Base-by-base conservation (phyloP, 345 rosid genomes). In the Aquilaria sinensis region DNA sequence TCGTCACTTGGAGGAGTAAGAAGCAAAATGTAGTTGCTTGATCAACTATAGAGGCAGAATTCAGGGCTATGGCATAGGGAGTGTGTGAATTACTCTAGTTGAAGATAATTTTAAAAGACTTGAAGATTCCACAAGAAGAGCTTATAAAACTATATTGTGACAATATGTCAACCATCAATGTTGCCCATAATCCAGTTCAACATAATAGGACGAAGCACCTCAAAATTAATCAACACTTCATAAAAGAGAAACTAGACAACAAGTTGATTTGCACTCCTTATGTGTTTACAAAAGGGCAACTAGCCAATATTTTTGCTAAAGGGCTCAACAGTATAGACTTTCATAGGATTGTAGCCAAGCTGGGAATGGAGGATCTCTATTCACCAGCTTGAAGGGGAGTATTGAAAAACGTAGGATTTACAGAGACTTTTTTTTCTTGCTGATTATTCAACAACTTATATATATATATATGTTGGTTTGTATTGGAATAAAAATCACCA, bases 301-400 rank as follows among this genome's bases (percentile, higher is more conserved):
- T 41, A 3, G 34, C 12, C 9, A 33, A 62, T 51, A 16, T 62
- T 2, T 9, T 62, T n/a, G 46, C 52, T 7, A 59, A 46, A 29
- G 63, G 37, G 30, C 34, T 59, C 1, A 8, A 2, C 37, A 6
- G 10, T 10, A 14, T 5, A 10, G 12, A 59, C 5, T 59, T 10
- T 4, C 6, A 41, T 10, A 23, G 6, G 7, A 6, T 54, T 54
- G 16, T 41, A 23, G 3, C 13, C 31, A 58, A 58, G 61, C 8
- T 43, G 48, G 47, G 23, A 6, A 57, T 57, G 31, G 43, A 12
- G 12, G 31, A 34, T 9, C 12, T 57, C 47, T n/a, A 57, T 14
- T 33, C 46, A 5, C 60, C 47, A 57, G 23, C 60, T 57, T 57
- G 16, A 57, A 15, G 60, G 61, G 61, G 47, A 57, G 61, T 57